phyloP scores from a whole-genome alignment of 768 basidiomycete genomes.

The Melanogaster broomeanus region DNA sequence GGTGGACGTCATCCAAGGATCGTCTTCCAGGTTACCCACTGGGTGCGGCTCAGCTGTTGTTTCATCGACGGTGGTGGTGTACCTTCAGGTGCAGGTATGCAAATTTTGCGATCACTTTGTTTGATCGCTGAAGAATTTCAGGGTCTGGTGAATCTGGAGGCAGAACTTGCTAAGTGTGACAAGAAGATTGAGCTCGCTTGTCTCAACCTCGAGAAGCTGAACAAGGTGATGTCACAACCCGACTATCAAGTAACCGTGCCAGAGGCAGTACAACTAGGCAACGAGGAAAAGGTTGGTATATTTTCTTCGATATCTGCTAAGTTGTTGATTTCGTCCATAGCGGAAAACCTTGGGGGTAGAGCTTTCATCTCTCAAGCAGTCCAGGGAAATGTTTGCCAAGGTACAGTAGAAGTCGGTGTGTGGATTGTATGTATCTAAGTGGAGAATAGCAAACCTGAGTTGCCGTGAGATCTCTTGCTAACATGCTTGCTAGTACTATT shows the following conservation, averaged over 20 bases:
- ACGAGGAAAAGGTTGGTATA: conserved; percentile 76
- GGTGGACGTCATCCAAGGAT: conserved; percentile 62
- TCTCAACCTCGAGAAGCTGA: conserved; percentile 73
- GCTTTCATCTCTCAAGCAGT: conserved; percentile 66
- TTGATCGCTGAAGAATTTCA: conserved; percentile 30
- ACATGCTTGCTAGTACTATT: too few relatives aligned
- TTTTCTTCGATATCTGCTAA: not conserved
- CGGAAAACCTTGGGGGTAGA: conserved; percentile 79
- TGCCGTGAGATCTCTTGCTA: too few relatives aligned
- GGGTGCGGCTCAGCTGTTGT: conserved; percentile 89
- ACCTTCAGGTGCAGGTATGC: conserved; percentile 84
- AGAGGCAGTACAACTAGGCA: conserved; percentile 67
- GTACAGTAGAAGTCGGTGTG: conserved; percentile 43
- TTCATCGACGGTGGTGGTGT: conserved; percentile 69
- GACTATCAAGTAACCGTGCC: conserved; percentile 85
- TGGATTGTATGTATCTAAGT: too few relatives aligned
- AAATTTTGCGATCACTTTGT: not conserved
- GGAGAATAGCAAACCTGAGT: too few relatives aligned
- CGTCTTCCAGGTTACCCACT: conserved; percentile 66
- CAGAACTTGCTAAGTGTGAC: conserved; percentile 85
- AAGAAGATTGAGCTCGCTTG: conserved; percentile 83
- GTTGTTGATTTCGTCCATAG: conserved; percentile 39
- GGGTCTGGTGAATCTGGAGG: conserved; percentile 89
- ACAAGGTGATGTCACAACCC: conserved; percentile 67
- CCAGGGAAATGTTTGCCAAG: conserved; percentile 75